phyloP scores from a whole-genome alignment of 106 monocot species.

The Apostasia ramifera region DNA sequence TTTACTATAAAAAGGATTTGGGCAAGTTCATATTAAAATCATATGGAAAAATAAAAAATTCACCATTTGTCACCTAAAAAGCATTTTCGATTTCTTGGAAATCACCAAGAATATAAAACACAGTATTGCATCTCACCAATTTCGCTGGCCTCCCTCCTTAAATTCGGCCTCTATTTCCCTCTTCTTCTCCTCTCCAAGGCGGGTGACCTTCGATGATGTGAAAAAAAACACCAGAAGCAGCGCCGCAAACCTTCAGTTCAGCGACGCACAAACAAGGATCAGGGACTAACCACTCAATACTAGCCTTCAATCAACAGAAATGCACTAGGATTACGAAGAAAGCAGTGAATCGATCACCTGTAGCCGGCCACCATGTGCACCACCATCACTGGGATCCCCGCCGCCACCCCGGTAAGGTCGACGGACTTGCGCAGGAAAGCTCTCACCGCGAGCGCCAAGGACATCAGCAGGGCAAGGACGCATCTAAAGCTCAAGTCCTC shows the following conservation, averaged over 20 bases:
- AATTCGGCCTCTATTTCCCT: slow-evolving; percentile 36
- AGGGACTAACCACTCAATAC: neutral
- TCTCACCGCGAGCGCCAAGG: slow-evolving; percentile 28
- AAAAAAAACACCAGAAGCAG: slow-evolving; percentile 55
- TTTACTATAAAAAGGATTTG: no score
- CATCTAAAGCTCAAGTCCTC: slow-evolving; percentile 17
- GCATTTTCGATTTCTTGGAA: neutral
- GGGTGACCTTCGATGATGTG: slow-evolving; percentile 48
- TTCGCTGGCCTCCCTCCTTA: slow-evolving; percentile 57
- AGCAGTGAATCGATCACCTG: slow-evolving; percentile 17
- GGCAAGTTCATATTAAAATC: no score
- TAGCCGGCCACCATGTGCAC: slow-evolving; percentile 52
- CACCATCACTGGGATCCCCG: slow-evolving; percentile 41
- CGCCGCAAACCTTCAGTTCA: slow-evolving; percentile 35
- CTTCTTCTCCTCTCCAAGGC: slow-evolving; percentile 52
- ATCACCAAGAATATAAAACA: neutral
- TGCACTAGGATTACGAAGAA: neutral
- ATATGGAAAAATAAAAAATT: no score
- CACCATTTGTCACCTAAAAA: no score
- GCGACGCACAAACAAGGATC: neutral
- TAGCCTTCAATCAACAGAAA: neutral
- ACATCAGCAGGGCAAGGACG: slow-evolving; percentile 21
- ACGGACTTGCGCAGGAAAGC: slow-evolving; percentile 42
- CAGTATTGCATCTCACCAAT: slow-evolving; percentile 26
- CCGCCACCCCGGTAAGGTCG: slow-evolving; percentile 36